These are phyloP conservation scores for Aspergillus homomorphus DNA, from an alignment of 495 filamentous ascomycete species.

Conservation along the genomic window DNA sequence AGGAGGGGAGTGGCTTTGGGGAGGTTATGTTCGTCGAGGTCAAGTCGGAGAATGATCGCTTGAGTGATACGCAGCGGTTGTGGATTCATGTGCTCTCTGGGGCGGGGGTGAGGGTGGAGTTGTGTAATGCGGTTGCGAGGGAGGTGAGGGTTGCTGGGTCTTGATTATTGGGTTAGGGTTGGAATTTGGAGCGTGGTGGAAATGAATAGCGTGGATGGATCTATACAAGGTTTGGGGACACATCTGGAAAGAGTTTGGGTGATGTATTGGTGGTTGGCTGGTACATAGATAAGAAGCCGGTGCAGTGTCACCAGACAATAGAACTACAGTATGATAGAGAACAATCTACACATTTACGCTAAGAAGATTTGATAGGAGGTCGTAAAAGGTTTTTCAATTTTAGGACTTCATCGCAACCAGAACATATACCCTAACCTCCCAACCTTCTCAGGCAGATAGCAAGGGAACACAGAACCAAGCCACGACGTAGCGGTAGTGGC, in stretches of 20 bases:
- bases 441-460: not conserved
- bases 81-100: slow-evolving; percentile 93
- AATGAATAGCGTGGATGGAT: too few relatives aligned
- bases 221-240: not conserved
- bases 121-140: slow-evolving; percentile 82
- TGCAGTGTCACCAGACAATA: not conserved
- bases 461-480: slow-evolving; percentile 3
- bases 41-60: slow-evolving; percentile 90
- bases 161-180: not conserved
- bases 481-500: not conserved
- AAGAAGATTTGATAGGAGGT: too few relatives aligned
- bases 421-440: not conserved
- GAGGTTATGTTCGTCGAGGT: slow-evolving; percentile 87
- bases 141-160: slow-evolving; percentile 47
- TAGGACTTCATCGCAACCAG: not conserved
- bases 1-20: slow-evolving; percentile 33
- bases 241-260: too few relatives aligned
- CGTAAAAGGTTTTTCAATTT: not conserved
- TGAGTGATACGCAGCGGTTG: slow-evolving; percentile 93
- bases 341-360: too few relatives aligned
- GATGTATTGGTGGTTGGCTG: not conserved
- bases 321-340: too few relatives aligned
- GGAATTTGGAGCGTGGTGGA: too few relatives aligned
- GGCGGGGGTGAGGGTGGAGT: slow-evolving; percentile 79
- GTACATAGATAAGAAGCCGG: not conserved